Evolutionary conservation across 768 basidiomycete genomes (phyloP).

Genomic region (Tulasnella sp.): DNA sequence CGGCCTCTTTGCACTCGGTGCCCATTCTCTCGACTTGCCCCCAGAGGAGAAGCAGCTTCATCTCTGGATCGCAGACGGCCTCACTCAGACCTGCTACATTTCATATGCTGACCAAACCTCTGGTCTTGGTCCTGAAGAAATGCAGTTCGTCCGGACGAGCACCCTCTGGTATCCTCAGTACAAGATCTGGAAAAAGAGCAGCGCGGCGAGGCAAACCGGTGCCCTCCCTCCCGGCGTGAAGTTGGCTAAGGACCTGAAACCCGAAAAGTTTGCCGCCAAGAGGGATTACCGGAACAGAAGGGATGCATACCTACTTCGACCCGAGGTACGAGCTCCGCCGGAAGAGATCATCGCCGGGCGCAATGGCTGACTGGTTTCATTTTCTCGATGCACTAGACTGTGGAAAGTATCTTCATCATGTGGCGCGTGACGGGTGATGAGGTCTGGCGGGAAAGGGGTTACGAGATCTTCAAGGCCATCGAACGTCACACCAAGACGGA

Average conservation of each 20-base stretch:
- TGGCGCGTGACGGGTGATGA: conserved; percentile 65
- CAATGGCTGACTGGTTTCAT: not conserved
- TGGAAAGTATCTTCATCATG: conserved; percentile 68
- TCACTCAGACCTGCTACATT: conserved; percentile 66
- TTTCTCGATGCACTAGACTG: conserved; percentile 44
- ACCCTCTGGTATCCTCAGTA: conserved; percentile 19
- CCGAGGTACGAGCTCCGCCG: conserved; percentile 48
- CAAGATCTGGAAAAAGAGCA: conserved; percentile 9
- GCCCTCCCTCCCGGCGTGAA: conserved; percentile 18
- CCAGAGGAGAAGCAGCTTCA: conserved; percentile 52
- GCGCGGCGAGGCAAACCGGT: not conserved
- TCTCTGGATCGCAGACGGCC: conserved; percentile 69
- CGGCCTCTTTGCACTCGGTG: conserved; percentile 69
- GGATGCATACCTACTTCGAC: conserved; percentile 55
- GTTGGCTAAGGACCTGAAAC: not conserved
- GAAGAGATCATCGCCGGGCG: not conserved
- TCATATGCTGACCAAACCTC: conserved; percentile 67
- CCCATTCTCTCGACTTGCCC: conserved; percentile 40
- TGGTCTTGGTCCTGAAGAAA: conserved; percentile 65
- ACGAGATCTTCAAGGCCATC: conserved; percentile 65
- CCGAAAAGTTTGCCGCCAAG: not conserved
- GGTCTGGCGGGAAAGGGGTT: conserved; percentile 67
- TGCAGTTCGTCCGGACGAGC: conserved; percentile 37
- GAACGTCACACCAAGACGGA: conserved; percentile 55
- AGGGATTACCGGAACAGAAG: conserved; percentile 52